phyloP scores from a whole-genome alignment of 441 rosid genomes.

The Biscutella auriculata region DNA sequence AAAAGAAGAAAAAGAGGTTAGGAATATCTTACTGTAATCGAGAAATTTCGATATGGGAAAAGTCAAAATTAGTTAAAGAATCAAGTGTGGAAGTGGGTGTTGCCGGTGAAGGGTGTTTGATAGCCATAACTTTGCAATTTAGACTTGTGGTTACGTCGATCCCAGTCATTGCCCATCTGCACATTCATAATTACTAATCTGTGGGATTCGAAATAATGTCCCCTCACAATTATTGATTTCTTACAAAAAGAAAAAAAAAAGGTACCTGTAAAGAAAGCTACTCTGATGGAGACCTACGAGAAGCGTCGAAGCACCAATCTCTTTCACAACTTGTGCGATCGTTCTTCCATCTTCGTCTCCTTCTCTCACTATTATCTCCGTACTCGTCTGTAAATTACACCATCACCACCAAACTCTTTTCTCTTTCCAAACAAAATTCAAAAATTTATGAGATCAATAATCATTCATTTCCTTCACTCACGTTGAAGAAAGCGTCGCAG shows the following conservation, averaged over 20 bases:
- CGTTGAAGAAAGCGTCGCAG: constrained; percentile 57
- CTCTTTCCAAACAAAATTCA: too few species aligned
- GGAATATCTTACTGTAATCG: constrained; percentile 44
- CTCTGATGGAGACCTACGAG: constrained; percentile 80
- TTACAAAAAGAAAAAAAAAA: too few species aligned
- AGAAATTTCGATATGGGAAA: constrained; percentile 63
- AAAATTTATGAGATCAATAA: too few species aligned
- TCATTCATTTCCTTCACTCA: constrained; percentile 7
- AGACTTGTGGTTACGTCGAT: constrained; percentile 30
- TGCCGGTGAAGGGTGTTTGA: constrained; percentile 40
- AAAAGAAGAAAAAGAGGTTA: not conserved
- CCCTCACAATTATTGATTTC: too few species aligned
- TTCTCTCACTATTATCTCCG: constrained; percentile 77
- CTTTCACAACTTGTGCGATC: constrained; percentile 53
- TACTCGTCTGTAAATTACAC: constrained; percentile 29
- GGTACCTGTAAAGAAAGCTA: constrained; percentile 93
- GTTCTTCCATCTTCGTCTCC: constrained; percentile 61
- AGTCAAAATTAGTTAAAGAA: constrained; percentile 55
- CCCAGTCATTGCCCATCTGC: constrained; percentile 62
- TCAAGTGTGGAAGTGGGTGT: constrained; percentile 2
- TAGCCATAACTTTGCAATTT: constrained; percentile 59
- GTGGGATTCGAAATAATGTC: not conserved
- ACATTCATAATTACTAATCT: not conserved
- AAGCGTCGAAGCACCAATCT: constrained; percentile 68
- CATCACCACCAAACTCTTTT: too few species aligned